A percentile compares a stretch with the other conserved stretches of the same genome.
Conservation (phyloP, 225 moss, liverwort and hornwort genomes). For the Polytrichum formosum region DNA sequence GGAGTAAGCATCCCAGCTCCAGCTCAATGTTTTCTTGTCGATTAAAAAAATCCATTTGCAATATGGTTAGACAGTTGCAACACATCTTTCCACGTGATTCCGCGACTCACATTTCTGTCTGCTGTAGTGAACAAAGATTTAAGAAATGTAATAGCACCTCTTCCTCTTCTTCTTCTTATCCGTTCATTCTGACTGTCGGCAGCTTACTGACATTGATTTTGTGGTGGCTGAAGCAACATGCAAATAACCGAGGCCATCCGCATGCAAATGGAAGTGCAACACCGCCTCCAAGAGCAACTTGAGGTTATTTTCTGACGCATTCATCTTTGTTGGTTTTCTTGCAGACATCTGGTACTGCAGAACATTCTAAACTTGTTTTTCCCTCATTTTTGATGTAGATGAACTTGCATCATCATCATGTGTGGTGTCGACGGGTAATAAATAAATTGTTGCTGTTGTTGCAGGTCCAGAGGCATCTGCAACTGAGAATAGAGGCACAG, state of each 20-base stretch:
- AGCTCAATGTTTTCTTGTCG: neutral
- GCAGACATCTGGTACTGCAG: neutral
- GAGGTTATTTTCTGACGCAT: constrained; percentile 44
- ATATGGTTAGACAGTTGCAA: neutral
- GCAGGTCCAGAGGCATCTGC: constrained; percentile 92
- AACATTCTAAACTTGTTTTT: neutral
- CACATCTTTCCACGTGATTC: no score
- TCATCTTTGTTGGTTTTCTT: no score
- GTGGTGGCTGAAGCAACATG: constrained; percentile 43
- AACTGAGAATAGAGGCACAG: constrained; percentile 94
- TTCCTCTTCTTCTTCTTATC: no score
- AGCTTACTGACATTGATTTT: constrained; percentile 16
- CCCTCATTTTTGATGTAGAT: no score
- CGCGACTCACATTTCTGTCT: no score
- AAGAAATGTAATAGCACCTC: no score
- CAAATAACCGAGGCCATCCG: constrained; percentile 96
- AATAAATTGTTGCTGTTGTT: constrained; percentile 5
- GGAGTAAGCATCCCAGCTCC: constrained; percentile 43
- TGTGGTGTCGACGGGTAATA: no score
- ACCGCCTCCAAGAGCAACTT: constrained; percentile 94
- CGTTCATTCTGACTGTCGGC: no score
- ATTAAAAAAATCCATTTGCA: neutral
- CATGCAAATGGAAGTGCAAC: constrained; percentile 99
- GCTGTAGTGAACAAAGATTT: no score
- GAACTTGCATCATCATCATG: no score